These are phyloP conservation scores for Aspergillus sclerotioniger DNA, from an alignment of 495 filamentous ascomycete species.

Conservation along the genomic window DNA sequence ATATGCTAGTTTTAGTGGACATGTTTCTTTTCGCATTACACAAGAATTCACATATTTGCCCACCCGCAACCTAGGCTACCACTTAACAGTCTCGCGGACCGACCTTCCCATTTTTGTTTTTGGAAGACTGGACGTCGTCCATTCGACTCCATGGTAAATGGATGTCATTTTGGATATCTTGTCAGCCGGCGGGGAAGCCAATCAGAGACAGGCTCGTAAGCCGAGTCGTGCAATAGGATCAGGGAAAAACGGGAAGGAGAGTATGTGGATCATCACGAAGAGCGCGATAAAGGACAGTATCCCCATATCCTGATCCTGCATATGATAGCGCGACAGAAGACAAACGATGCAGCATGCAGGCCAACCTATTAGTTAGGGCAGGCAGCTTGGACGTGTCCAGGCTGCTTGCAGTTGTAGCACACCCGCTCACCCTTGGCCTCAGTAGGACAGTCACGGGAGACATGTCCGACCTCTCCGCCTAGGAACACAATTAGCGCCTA, in stretches of 20 bases:
- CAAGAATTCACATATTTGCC: constrained; percentile 26
- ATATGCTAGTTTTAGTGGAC: constrained; percentile 16
- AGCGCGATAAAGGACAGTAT: constrained; percentile 14
- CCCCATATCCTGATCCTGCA: constrained; percentile 16
- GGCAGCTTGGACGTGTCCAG: constrained; percentile 89
- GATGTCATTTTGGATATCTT: constrained; percentile 18
- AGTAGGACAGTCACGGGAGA: constrained; percentile 91
- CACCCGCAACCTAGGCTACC: constrained; percentile 31
- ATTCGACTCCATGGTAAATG: constrained; percentile 18
- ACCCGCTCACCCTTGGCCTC: constrained; percentile 87
- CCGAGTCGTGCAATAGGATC: constrained; percentile 14
- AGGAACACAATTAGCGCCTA: constrained; percentile 8
- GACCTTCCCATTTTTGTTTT: constrained; percentile 17
- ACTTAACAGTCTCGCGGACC: constrained; percentile 17
- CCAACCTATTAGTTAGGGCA: constrained; percentile 69
- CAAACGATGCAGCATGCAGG: constrained; percentile 23
- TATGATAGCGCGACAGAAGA: constrained; percentile 22
- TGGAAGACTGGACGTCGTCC: constrained; percentile 14
- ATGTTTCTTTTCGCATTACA: constrained; percentile 20
- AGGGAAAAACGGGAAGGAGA: constrained; percentile 7
- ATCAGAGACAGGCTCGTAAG: constrained; percentile 28
- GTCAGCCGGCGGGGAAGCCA: constrained; percentile 15
- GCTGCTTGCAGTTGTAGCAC: constrained; percentile 99
- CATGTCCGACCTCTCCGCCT: constrained; percentile 88
- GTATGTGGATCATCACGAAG: constrained; percentile 19